Evolutionary conservation across 257 asterid genomes (phyloP), one percentile per base, ranked within the genome.

Genomic region (Jacaranda mimosifolia): DNA sequence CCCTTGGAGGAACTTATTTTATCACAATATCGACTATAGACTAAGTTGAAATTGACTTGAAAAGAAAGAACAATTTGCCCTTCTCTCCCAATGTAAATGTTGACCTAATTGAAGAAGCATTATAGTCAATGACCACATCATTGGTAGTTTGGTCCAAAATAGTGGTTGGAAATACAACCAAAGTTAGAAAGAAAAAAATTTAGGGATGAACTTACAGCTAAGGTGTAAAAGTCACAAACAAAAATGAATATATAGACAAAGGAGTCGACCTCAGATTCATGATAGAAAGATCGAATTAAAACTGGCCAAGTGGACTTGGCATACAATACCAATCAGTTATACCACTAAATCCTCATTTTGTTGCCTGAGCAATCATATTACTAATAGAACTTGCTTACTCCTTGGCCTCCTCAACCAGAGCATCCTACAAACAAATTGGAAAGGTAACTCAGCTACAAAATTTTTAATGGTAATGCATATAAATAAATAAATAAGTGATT

Each of bases 321-420:
- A 26, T 14, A 66, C 57, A 73, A 67, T 36, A 70, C 64, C 12
- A 32, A 73, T 18, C 13, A 13, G 15, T 70, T 70, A 70, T 72
- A 76, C 79, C 72, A 63, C 69, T 12, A 51, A 39, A 69, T 77
- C 68, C 82, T 91, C 84, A 95, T 83, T 95, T 95, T 52, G 99
- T 93, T 4, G 97, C 99, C 87, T 95, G 97, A 35, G 98, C 94
- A 80, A 95, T 93, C 73, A 95, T 91, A 77, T 90, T 91, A 81
- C 97, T 91, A 49, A 95, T 48, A 12, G 98, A 85, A 80, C 97
- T 89, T 60, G 92, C 98, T 87, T 95, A 93, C 87, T 95, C 99
- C 86, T 93, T 95, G 57, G 99, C 98, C 48, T 88, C 93, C 90
- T 93, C 99, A 68, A 93, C 99, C 88, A 95, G 84, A 57, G 99